Evolutionary conservation across 2,329 filamentous ascomycete species (phyloP).

Genomic region (Cladophialophora bantiana): DNA sequence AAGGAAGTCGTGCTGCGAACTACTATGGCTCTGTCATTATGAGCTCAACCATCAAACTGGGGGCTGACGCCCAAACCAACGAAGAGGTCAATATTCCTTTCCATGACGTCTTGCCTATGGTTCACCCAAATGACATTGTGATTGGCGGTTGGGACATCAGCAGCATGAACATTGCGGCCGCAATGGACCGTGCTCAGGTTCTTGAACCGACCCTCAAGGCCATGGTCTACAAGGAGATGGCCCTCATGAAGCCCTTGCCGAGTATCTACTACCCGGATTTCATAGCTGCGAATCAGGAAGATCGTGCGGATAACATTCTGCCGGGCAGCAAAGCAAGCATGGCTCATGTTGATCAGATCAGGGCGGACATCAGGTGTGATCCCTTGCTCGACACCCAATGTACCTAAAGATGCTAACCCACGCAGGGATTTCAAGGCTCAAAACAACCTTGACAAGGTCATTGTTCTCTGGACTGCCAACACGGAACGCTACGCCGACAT

Average conservation of each 20-base stretch:
- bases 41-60: slow-evolving; percentile 96
- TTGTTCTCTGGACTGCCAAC: slow-evolving; percentile 98
- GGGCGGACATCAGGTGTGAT: slow-evolving; percentile 82
- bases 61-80: slow-evolving; percentile 80
- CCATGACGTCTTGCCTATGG: slow-evolving; percentile 92
- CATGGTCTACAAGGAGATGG: slow-evolving; percentile 92
- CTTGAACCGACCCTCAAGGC: slow-evolving; percentile 94
- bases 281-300: slow-evolving; percentile 98
- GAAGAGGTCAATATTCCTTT: slow-evolving; percentile 97
- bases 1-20: slow-evolving; percentile 84
- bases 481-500: slow-evolving; percentile 96
- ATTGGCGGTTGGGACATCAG: slow-evolving; percentile 99
- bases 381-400: slow-evolving; percentile 5
- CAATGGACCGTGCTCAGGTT: slow-evolving; percentile 95
- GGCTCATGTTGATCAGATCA: slow-evolving; percentile 91
- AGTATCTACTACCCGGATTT: slow-evolving; percentile 99
- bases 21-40: slow-evolving; percentile 99
- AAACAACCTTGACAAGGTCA: slow-evolving; percentile 89
- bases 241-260: slow-evolving; percentile 83
- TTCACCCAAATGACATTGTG: slow-evolving; percentile 93
- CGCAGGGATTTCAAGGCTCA: slow-evolving; percentile 82
- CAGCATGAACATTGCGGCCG: slow-evolving; percentile 81
- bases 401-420: slow-evolving; percentile 14
- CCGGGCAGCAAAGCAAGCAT: slow-evolving; percentile 81
- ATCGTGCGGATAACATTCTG: slow-evolving; percentile 89